Evolutionary conservation across 495 filamentous ascomycete species (phyloP).

Genomic region (Peziza echinospora): DNA sequence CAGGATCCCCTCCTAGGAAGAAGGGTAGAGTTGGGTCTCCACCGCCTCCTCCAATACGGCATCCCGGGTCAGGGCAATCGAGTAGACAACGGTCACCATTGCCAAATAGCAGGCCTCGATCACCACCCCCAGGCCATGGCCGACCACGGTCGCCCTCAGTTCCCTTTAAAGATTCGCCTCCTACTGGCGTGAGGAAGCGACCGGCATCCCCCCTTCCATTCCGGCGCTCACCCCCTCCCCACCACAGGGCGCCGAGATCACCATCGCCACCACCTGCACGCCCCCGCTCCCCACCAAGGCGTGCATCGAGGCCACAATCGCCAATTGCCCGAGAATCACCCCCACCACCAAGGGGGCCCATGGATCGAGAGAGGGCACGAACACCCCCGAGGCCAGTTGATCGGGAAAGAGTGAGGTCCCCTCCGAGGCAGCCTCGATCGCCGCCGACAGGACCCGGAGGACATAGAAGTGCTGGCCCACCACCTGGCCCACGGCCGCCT

Average conservation of each 20-base stretch:
- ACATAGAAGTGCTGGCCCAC: background rate
- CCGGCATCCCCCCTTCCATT: background rate
- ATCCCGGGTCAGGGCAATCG: conserved; percentile 3
- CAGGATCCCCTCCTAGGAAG: background rate
- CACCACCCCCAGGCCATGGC: conserved; percentile 2
- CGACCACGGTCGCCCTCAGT: conserved; percentile 3
- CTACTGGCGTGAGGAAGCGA: background rate
- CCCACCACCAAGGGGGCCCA: background rate
- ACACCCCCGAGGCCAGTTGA: background rate
- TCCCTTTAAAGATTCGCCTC: background rate
- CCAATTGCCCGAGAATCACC: background rate
- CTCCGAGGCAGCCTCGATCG: background rate
- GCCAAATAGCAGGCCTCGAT: conserved; percentile 3
- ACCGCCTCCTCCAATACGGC: background rate
- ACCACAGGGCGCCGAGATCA: background rate
- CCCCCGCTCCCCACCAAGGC: background rate
- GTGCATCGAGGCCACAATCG: background rate
- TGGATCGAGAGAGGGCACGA: background rate
- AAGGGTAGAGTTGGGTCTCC: background rate
- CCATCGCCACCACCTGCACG: background rate
- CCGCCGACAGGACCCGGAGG: background rate
- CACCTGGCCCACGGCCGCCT: conserved; percentile 8
- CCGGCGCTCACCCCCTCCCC: background rate
- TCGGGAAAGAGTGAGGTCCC: background rate
- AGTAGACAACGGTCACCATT: conserved; percentile 2